Evolutionary conservation across 2,329 filamentous ascomycete species (phyloP).

Genomic region (Cladosporium austrohemisphaericum): DNA sequence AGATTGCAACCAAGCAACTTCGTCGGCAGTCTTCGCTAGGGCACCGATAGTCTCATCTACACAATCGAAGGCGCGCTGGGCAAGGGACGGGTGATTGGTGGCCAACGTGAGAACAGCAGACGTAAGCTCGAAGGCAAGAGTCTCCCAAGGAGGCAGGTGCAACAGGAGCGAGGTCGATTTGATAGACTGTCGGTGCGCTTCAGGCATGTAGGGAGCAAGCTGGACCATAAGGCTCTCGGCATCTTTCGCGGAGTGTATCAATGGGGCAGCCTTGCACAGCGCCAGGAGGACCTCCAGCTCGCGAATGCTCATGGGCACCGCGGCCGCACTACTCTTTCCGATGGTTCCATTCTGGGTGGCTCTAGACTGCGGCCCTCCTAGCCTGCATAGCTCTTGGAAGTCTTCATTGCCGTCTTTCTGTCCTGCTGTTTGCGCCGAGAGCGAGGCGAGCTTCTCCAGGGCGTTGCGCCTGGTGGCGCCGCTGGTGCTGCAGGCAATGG

Average conservation of each 20-base stretch:
- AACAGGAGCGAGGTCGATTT: slow-evolving; percentile 77
- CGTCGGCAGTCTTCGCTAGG: slow-evolving; percentile 61
- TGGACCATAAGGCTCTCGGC: slow-evolving; percentile 76
- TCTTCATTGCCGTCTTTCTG: slow-evolving; percentile 29
- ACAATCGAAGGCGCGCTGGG: slow-evolving; percentile 61
- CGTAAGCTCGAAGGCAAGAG: slow-evolving; percentile 73
- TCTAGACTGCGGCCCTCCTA: slow-evolving; percentile 22
- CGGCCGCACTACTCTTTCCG: slow-evolving; percentile 9
- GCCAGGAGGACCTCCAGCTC: slow-evolving; percentile 91
- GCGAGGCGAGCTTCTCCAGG: slow-evolving; percentile 48
- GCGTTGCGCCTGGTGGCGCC: slow-evolving; percentile 43
- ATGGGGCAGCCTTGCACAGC: slow-evolving; percentile 82
- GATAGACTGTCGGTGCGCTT: slow-evolving; percentile 76
- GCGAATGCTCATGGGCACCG: slow-evolving; percentile 56
- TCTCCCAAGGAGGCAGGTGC: slow-evolving; percentile 81
- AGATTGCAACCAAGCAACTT: slow-evolving; percentile 37
- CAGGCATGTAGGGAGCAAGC: slow-evolving; percentile 77
- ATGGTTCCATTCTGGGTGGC: slow-evolving; percentile 21
- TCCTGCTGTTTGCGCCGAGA: slow-evolving; percentile 40
- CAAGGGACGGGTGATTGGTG: slow-evolving; percentile 65
- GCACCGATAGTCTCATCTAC: slow-evolving; percentile 70
- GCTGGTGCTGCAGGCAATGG: slow-evolving; percentile 18
- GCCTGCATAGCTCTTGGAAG: slow-evolving; percentile 41
- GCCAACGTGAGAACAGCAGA: slow-evolving; percentile 79
- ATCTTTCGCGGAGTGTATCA: slow-evolving; percentile 65